These are phyloP conservation scores for Hemileccinum impolitum DNA, from an alignment of 768 basidiomycete species.

Conservation along the genomic window DNA sequence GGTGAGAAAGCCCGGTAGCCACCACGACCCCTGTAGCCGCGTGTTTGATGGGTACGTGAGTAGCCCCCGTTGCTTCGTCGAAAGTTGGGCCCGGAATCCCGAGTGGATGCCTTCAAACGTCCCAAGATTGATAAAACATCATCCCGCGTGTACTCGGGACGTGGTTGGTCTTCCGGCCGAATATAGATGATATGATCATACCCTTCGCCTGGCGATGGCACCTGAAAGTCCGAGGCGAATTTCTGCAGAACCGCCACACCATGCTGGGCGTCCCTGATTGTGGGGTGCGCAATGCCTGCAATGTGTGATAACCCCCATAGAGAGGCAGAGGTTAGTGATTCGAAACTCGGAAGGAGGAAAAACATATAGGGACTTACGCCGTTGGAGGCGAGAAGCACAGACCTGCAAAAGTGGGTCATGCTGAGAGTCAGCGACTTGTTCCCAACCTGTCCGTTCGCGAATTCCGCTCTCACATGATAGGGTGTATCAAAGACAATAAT, in stretches of 20 bases:
- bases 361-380: constrained; percentile 43
- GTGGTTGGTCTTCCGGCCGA: constrained; percentile 35
- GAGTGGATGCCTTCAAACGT: constrained; percentile 39
- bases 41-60: constrained; percentile 16
- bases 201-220: constrained; percentile 58
- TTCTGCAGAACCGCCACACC: constrained; percentile 60
- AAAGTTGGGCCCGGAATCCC: constrained; percentile 16
- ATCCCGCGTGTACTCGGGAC: constrained; percentile 46
- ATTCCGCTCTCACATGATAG: constrained; percentile 53
- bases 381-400: constrained; percentile 57
- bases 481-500: constrained; percentile 77
- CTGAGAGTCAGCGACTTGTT: constrained; percentile 13
- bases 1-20: constrained; percentile 14
- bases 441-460: neutral
- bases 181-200: constrained; percentile 54
- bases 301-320: constrained; percentile 13
- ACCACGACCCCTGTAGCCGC: constrained; percentile 18
- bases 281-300: constrained; percentile 71
- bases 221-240: constrained; percentile 59
- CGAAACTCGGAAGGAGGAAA: constrained; percentile 1
- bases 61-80: constrained; percentile 2
- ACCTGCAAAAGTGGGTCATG: constrained; percentile 39
- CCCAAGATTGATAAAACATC: constrained; percentile 51
- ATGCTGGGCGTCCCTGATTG: constrained; percentile 59
- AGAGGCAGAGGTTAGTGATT: constrained; percentile 5